A percentile compares a stretch with the other conserved stretches of the same genome.
Conservation (phyloP, 495 filamentous ascomycete genomes). For the Talaromyces trachyspermus region DNA sequence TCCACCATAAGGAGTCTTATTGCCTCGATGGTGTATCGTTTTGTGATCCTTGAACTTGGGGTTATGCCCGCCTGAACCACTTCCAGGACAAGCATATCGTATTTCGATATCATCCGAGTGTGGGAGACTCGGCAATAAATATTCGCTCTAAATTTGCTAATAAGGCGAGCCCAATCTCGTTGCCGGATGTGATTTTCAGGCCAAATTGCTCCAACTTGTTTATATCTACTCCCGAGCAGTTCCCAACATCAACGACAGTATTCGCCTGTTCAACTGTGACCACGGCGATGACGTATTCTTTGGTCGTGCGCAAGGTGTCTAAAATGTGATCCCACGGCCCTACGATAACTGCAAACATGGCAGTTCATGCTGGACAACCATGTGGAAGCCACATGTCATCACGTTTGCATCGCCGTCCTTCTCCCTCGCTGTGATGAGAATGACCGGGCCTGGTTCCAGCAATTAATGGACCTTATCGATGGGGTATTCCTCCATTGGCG, state of each 20-base stretch:
- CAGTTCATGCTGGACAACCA: background rate
- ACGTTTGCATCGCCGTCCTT: background rate
- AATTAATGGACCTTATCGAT: background rate
- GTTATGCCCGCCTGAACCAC: background rate
- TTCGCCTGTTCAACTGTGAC: background rate
- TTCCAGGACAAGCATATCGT: background rate
- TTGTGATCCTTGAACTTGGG: background rate
- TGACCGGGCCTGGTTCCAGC: background rate
- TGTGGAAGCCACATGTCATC: constrained; percentile 1
- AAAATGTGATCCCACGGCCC: background rate
- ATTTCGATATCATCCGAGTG: background rate
- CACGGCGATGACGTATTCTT: background rate
- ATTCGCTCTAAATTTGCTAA: background rate
- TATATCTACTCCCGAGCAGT: background rate
- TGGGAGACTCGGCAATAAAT: background rate
- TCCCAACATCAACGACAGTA: background rate
- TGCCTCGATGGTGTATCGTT: background rate
- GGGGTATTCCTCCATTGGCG: background rate
- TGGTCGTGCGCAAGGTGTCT: background rate
- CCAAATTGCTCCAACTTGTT: background rate
- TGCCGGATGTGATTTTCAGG: background rate
- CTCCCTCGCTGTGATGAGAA: background rate
- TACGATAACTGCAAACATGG: background rate
- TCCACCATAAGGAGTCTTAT: background rate
- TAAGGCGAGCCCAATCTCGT: background rate